Conservation (phyloP, 805 yeast species). For the Candida vaughaniae region DNA sequence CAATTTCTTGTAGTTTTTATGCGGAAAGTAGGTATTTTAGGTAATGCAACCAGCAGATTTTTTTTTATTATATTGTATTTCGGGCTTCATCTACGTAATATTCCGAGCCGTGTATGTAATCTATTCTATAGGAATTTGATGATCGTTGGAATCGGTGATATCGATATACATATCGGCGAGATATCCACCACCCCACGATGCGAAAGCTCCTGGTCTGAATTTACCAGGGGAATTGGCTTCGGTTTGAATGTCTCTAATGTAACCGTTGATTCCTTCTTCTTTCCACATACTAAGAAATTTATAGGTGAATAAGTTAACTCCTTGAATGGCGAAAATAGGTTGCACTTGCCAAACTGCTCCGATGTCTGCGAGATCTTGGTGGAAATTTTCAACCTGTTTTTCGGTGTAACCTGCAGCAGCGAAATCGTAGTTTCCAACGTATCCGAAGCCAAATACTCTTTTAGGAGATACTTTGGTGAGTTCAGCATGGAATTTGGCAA, state of each 20-base stretch:
- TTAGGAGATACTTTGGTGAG: conserved; percentile 9
- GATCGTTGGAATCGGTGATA: conserved; percentile 11
- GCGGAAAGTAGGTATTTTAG: too few relatives aligned
- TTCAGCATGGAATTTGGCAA: conserved; percentile 10
- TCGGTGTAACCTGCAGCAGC: conserved; percentile 10
- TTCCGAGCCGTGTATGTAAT: too few relatives aligned
- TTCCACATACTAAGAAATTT: conserved; percentile 10
- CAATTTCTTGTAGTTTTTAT: too few relatives aligned
- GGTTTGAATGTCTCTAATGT: conserved; percentile 10
- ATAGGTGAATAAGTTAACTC: conserved; percentile 3
- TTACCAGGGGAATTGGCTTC: conserved; percentile 8
- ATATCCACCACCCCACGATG: conserved; percentile 11
- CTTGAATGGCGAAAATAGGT: conserved; percentile 13
- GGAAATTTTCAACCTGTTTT: conserved; percentile 9
- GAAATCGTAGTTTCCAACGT: conserved; percentile 12
- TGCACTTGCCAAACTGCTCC: conserved; percentile 15
- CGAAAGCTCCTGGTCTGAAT: conserved; percentile 7
- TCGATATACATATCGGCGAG: conserved; percentile 9
- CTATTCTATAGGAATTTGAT: conserved; percentile 6
- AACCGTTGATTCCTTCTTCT: conserved; percentile 12
- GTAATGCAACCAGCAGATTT: too few relatives aligned
- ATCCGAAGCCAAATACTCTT: conserved; percentile 13
- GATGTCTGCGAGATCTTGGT: conserved; percentile 10
- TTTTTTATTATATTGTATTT: too few relatives aligned
- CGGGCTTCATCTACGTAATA: too few relatives aligned